These are phyloP conservation scores for Dinochytrium kinnereticum DNA, from an alignment of 371 early-diverging fungal species.

Conservation along the genomic window DNA sequence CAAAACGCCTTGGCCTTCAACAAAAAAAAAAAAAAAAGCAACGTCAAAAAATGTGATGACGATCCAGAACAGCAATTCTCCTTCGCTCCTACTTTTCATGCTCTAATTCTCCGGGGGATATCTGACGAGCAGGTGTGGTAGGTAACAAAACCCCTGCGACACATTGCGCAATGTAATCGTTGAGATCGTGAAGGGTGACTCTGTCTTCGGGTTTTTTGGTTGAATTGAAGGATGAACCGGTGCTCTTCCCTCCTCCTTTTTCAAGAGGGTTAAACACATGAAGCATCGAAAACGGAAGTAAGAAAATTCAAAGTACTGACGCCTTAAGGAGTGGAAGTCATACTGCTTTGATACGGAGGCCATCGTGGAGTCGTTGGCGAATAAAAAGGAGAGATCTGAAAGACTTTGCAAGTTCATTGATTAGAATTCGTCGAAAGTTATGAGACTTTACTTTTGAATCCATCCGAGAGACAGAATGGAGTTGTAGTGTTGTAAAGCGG, in stretches of 20 bases:
- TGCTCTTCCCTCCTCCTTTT: neutral
- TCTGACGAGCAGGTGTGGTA: slow-evolving; percentile 20
- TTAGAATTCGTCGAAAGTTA: neutral
- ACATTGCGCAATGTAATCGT: slow-evolving; percentile 35
- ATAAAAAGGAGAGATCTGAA: slow-evolving; percentile 35
- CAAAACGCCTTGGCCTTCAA: slow-evolving; percentile 19
- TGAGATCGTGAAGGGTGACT: slow-evolving; percentile 34
- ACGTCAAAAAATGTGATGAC: neutral
- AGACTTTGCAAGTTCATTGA: neutral
- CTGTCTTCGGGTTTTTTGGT: neutral
- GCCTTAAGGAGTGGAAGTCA: slow-evolving; percentile 7
- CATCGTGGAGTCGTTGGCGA: slow-evolving; percentile 40
- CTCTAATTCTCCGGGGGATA: slow-evolving; percentile 20
- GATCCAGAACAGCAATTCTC: too few species aligned
- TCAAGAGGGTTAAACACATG: too few species aligned
- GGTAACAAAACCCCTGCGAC: slow-evolving; percentile 41
- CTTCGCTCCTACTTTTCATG: slow-evolving; percentile 6
- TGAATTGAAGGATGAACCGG: neutral
- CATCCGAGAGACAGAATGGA: slow-evolving; percentile 43
- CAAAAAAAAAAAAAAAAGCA: too few species aligned
- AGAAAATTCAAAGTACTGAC: neutral
- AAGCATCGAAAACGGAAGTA: neutral
- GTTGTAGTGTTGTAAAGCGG: slow-evolving; percentile 57
- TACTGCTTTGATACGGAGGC: slow-evolving; percentile 20
- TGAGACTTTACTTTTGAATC: slow-evolving; percentile 27